A percentile compares a stretch with the other conserved stretches of the same genome.
phyloP scores from a whole-genome alignment of 352 stramenopile genomes.

The Phytophthora chlamydospora region DNA sequence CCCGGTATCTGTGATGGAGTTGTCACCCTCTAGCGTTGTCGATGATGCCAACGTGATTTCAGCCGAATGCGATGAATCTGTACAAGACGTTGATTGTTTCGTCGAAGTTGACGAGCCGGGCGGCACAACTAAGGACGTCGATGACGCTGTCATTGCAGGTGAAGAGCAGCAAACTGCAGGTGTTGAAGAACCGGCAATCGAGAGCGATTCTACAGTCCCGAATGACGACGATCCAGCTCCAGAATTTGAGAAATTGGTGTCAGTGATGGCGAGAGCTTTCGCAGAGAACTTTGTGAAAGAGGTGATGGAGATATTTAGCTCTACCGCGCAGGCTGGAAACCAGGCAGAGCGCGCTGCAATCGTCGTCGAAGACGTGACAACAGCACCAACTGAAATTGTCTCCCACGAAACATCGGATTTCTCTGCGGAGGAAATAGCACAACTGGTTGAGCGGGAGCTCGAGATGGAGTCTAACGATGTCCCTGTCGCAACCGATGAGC shows the following conservation, averaged over 20 bases:
- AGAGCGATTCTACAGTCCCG: background rate
- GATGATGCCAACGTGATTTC: no score
- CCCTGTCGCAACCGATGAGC: no score
- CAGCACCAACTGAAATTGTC: background rate
- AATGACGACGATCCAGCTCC: background rate
- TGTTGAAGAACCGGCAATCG: background rate
- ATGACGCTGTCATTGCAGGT: background rate
- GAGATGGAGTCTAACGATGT: no score
- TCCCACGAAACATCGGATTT: background rate
- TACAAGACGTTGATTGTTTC: background rate
- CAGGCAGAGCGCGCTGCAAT: background rate
- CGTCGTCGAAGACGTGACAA: background rate
- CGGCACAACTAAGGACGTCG: background rate
- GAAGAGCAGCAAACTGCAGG: background rate
- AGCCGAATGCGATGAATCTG: no score
- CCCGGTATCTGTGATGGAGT: no score
- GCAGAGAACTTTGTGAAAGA: conserved; percentile 24
- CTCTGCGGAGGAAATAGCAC: background rate
- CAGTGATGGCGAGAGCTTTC: conserved; percentile 9
- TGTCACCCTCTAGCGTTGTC: no score
- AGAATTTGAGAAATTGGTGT: conserved; percentile 4
- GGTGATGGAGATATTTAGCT: conserved; percentile 11
- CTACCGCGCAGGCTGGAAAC: background rate
- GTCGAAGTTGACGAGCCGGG: background rate
- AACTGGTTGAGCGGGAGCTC: no score